Evolutionary conservation across 2,329 filamentous ascomycete species (phyloP).

Genomic region (Elsinoe necatrix): DNA sequence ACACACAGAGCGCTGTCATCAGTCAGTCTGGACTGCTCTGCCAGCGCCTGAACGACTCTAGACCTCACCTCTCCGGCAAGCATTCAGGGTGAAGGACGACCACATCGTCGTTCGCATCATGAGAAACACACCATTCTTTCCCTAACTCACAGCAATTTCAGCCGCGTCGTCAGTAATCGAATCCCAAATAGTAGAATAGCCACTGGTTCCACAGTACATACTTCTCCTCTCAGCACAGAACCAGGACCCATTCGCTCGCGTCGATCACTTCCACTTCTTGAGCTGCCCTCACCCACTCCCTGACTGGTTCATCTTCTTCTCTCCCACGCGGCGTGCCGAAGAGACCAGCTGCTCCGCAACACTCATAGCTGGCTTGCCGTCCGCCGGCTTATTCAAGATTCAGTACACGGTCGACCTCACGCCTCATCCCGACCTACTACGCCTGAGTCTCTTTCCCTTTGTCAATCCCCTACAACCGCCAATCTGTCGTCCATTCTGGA

Average conservation of each 20-base stretch:
- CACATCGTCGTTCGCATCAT: neutral
- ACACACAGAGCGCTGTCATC: neutral
- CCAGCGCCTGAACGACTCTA: neutral
- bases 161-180: neutral
- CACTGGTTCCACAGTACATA: constrained; percentile 3
- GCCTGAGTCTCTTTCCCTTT: neutral
- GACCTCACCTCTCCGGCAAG: neutral
- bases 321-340: constrained; percentile 5
- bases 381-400: neutral
- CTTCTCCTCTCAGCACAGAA: neutral
- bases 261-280: constrained; percentile 6
- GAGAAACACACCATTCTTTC: neutral
- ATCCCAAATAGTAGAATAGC: no score
- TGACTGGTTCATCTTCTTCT: neutral
- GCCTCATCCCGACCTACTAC: neutral
- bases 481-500: neutral
- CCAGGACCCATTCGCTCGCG: neutral
- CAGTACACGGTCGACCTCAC: neutral
- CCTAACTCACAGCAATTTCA: neutral
- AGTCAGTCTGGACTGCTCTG: neutral
- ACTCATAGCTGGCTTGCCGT: neutral
- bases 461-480: no score
- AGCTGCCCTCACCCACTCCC: neutral
- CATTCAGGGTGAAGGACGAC: neutral
- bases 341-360: neutral